Evolutionary conservation across 768 basidiomycete genomes (phyloP), one percentile per base, ranked within the genome.

Genomic region (Calocera cornea): DNA sequence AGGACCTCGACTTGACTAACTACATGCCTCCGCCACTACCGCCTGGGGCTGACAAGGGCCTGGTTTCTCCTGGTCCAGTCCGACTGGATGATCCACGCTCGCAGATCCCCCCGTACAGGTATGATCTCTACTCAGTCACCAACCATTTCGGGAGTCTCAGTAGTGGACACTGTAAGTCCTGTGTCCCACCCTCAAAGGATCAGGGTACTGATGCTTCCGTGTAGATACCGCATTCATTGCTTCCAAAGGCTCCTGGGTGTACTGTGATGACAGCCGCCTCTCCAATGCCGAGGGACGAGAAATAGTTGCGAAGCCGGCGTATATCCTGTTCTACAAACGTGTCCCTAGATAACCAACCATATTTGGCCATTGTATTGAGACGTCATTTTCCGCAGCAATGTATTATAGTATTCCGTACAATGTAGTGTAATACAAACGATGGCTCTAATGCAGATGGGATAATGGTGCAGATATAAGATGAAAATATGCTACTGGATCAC

Each of bases 91-190:
- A 94, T 74, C 90, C 93, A 0, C 81, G 90, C 22, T 80, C 84
- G 19, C 91, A 94, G 76, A 73, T 86, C n/a, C 92, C 91, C 24
- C 93, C 93, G 1, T 97, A 92, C 75, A 83, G 80, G 71, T 99
- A 98, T 75, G 95, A 99, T 73, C 78, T 98, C 70, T 98, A 97
- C 73, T 95, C 83, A 11, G 94, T 98, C 44, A 95, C 92, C 68
- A 97, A 98, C 76, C 97, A 99, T 78, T 92, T 87, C 76, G 97
- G 97, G 1, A 95, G 87, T 74, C 78, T 99, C 66, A 92, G 87
- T 73, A 92, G 90, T 74, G 97, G 97, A 0, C 97, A 99, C 77
- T 99, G 97, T 97, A 72, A 77, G 93, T 82, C 3, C 27, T 65
- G 24, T 31, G 33, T 41, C 2, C n/a, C 8, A 66, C 65, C 49